Percentiles rank a stretch among this genome's conserved stretches.
Evolutionary conservation across 2,329 filamentous ascomycete species (phyloP).

Genomic region (Diaporthe ilicicola): DNA sequence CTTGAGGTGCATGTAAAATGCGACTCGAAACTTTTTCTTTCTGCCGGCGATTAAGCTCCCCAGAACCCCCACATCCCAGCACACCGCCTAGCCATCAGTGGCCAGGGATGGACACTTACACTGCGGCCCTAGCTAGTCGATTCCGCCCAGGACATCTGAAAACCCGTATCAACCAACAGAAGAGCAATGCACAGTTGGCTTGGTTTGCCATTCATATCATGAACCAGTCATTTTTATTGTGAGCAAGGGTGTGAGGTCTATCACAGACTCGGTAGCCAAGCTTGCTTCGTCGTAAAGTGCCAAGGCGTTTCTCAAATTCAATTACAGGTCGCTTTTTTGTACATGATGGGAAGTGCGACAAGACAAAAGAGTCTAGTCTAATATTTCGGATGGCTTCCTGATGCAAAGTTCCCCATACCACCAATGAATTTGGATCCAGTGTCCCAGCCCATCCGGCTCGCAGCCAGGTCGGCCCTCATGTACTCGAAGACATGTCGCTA

Average conservation of each 20-base stretch:
- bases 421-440: neutral
- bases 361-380: neutral
- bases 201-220: neutral
- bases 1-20: neutral
- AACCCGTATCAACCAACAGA: neutral
- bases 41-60: constrained; percentile 20
- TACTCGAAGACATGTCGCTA: neutral
- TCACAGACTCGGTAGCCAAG: neutral
- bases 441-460: neutral
- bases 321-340: neutral
- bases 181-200: neutral
- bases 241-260: neutral
- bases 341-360: neutral
- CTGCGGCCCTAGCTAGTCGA: neutral
- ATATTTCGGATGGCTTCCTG: neutral
- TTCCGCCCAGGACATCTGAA: neutral
- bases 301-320: neutral
- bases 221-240: neutral
- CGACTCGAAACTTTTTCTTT: constrained; percentile 33
- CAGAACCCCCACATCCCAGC: constrained; percentile 1
- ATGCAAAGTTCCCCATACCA: neutral
- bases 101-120: neutral
- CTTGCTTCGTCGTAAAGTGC: neutral
- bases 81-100: constrained; percentile 23
- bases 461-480: neutral